Evolutionary conservation across 352 stramenopile genomes (phyloP).

Genomic region (Phytophthora constricta): DNA sequence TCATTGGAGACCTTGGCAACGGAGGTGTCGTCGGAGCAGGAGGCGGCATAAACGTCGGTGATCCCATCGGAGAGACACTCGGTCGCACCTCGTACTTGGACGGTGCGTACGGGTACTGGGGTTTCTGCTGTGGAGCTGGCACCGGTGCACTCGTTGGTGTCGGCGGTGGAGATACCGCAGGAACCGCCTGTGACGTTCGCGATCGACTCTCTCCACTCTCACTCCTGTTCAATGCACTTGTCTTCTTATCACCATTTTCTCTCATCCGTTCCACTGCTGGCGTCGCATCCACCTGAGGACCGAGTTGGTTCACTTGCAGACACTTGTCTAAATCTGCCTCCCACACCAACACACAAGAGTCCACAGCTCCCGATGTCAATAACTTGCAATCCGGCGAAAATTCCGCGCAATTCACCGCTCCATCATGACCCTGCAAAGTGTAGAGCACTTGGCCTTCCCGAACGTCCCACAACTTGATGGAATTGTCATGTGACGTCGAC

Average conservation of each 20-base stretch:
- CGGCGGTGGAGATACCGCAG: slow-evolving; percentile 34
- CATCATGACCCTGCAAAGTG: slow-evolving; percentile 91
- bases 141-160: slow-evolving; percentile 39
- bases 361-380: slow-evolving; percentile 73
- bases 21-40: slow-evolving; percentile 13
- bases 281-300: slow-evolving; percentile 9
- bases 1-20: slow-evolving; percentile 19
- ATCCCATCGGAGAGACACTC: slow-evolving; percentile 15
- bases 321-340: slow-evolving; percentile 84
- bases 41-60: slow-evolving; percentile 12
- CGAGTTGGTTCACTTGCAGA: slow-evolving; percentile 50
- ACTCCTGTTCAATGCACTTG: slow-evolving; percentile 2
- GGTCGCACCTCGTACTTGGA: slow-evolving; percentile 46
- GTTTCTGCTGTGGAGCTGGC: slow-evolving; percentile 51
- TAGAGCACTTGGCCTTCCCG: slow-evolving; percentile 93
- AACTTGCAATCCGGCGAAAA: slow-evolving; percentile 77
- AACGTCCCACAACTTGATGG: slow-evolving; percentile 94
- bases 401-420: slow-evolving; percentile 62
- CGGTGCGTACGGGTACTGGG: slow-evolving; percentile 38
- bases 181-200: neutral
- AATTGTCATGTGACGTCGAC: slow-evolving; percentile 88
- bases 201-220: slow-evolving; percentile 9
- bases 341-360: slow-evolving; percentile 89
- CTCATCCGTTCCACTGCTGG: slow-evolving; percentile 9
- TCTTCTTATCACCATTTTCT: slow-evolving; percentile 5